A percentile compares a stretch with the other conserved stretches of the same genome.
Conservation (phyloP, 2,329 filamentous ascomycete species). For the Tolypocladium album region DNA sequence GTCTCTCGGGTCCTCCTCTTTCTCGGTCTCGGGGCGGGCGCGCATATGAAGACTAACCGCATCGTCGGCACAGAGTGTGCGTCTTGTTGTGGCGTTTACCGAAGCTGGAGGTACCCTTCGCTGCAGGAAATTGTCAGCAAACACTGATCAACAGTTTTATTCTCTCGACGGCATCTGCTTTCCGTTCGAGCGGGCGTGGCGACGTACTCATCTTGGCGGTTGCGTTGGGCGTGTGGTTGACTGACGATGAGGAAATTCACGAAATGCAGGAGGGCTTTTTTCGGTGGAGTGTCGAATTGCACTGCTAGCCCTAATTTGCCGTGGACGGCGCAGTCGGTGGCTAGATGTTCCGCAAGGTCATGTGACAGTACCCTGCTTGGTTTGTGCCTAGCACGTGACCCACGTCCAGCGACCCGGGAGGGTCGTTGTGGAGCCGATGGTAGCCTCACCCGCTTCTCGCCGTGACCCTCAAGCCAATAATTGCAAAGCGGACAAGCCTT, state of each 20-base stretch:
- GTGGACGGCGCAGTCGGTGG: slow-evolving; percentile 10
- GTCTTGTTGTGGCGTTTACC: slow-evolving; percentile 85
- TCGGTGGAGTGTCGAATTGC: slow-evolving; percentile 24
- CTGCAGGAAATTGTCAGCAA: slow-evolving; percentile 24
- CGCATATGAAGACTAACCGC: slow-evolving; percentile 56
- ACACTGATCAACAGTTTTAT: neutral
- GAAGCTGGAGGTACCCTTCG: slow-evolving; percentile 48
- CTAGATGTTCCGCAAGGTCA: slow-evolving; percentile 14
- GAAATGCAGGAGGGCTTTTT: slow-evolving; percentile 22
- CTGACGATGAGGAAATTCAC: slow-evolving; percentile 25
- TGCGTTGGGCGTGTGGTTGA: slow-evolving; percentile 28
- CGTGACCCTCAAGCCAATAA: no score
- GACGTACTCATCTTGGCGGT: slow-evolving; percentile 50
- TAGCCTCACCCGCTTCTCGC: neutral
- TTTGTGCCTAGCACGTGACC: neutral
- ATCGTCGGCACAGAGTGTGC: slow-evolving; percentile 96
- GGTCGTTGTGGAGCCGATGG: neutral
- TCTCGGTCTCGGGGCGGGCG: slow-evolving; percentile 2
- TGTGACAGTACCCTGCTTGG: slow-evolving; percentile 16
- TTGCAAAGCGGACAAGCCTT: neutral
- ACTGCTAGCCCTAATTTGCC: slow-evolving; percentile 25
- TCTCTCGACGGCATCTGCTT: neutral
- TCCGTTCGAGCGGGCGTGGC: slow-evolving; percentile 1
- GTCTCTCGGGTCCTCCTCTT: slow-evolving; percentile 4
- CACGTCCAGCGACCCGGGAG: neutral